Evolutionary conservation across 2,329 filamentous ascomycete species (phyloP), one percentile per base, ranked within the genome.

Genomic region (Aspergillus calidoustus): DNA sequence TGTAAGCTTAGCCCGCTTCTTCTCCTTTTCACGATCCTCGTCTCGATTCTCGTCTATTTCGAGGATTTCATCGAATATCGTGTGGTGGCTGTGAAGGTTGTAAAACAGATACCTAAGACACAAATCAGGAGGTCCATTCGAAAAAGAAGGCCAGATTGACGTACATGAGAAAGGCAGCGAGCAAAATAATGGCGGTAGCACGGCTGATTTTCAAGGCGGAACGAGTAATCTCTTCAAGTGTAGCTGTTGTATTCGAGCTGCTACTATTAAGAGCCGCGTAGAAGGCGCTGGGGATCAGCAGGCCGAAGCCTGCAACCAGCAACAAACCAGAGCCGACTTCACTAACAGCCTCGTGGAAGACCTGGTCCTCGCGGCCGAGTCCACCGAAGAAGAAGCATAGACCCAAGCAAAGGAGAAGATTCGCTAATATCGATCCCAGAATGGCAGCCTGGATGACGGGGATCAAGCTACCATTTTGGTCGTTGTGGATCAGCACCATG

Each of bases 381-480:
- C 92, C 92, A 46, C 91, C 91, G 23, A 88, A 84, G 64, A 94
- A 87, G 80, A 96, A 96, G 74, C 91, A 95, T 56, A 89, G 72
- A 0, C 92, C 92, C 28, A 96, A 78, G 68, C 92, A 96, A 1
- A 96, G 82, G 49, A 96, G 79, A 78, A 95, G 85, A 34, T 92
- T 96, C 13, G 92, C 91, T 38, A 96, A 76, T 49, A 96, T 90
- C 0, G 91, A 94, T 41, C 92, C 92, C 0, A 96, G 79, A 59
- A 96, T 93, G 28, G 92, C 92, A 57, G 91, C 91, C 72, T 92
- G 87, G 68, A 96, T 91, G 68, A 95, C 90, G n/a, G 84, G 82
- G 62, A 89, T 78, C 31, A 78, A 64, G 47, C 76, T 72, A n/a
- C 79, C 79, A 11, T 74, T 69, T 22, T 76, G 71, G 34, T 88